Evolutionary conservation across 148 eudicot species (phyloP).

Genomic region (Persicaria tinctoria): DNA sequence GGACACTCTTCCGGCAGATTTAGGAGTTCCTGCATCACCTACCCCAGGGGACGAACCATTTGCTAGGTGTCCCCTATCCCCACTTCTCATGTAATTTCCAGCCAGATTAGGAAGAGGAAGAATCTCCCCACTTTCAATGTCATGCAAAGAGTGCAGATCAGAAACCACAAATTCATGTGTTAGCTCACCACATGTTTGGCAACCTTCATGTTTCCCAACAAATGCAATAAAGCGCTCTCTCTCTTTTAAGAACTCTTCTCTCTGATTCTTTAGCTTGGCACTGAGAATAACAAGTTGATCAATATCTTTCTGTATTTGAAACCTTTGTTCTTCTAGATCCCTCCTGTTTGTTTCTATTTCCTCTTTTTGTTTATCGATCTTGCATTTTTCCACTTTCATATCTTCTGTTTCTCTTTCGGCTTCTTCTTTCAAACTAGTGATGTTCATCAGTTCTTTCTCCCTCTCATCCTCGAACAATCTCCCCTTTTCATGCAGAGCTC

Average conservation of each 20-base stretch:
- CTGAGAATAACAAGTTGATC: conserved; percentile 73
- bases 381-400: conserved; percentile 53
- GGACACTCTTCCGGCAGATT: conserved; percentile 53
- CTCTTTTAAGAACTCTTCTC: conserved; percentile 68
- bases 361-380: conserved; percentile 51
- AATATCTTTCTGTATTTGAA: conserved; percentile 73
- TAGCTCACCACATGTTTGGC: conserved; percentile 63
- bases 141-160: conserved; percentile 60
- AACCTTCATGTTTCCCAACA: conserved; percentile 59
- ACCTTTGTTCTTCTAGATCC: conserved; percentile 63
- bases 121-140: conserved; percentile 39
- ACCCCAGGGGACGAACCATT: conserved; percentile 31
- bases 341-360: conserved; percentile 56
- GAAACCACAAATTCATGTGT: conserved; percentile 60
- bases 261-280: conserved; percentile 69
- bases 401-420: conserved; percentile 69
- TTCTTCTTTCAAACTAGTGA: conserved; percentile 48
- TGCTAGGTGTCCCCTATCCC: conserved; percentile 23
- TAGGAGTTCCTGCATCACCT: conserved; percentile 34
- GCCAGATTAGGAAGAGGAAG: conserved; percentile 57
- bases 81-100: conserved; percentile 53
- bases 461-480: conserved; percentile 57
- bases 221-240: conserved; percentile 74
- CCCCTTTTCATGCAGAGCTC: conserved; percentile 41
- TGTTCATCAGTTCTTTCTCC: conserved; percentile 56